Evolutionary conservation across 495 filamentous ascomycete species (phyloP), one percentile per base, ranked within the genome.

Genomic region (Extremus antarcticus): DNA sequence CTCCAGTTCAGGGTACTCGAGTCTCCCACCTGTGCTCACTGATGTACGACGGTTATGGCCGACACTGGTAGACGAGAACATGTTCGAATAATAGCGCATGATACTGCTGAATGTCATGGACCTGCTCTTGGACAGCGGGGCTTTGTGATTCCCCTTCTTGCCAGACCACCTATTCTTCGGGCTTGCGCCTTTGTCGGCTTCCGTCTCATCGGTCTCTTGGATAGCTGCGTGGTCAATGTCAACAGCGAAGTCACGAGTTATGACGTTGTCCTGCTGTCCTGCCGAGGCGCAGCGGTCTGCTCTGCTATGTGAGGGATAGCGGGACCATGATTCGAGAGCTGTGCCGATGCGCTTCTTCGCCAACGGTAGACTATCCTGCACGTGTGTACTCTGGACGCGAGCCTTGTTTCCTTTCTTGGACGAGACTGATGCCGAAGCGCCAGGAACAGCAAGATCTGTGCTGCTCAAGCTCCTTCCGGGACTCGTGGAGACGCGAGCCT

Each of bases 1-100:
- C 29, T 66, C 64, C 21, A 66, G 50, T 38, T 66, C 64, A 2
- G 64, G 64, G 54, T 62, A 54, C 25, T 61, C 58, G 16, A 66
- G 56, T 41, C 47, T 47, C 9, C 62, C 64, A 22, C 61, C 56
- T 21, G 54, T 51, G 19, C 58, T 47, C n/a, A 64, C 47, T 9
- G 58, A 62, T 15, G 43, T 62, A 7, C 64, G 51, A 4, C 59
- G 40, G 38, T 61, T 61, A 41, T 53, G 48, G 17, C 56, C 38
- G 20, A 16, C 3, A 23, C 35, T 32, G 47, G 45, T 41, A 0
- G 32, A 17, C 32, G 47, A 25, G 35, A 61, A 61, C 1, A 62
- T 16, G 25, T 56, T 62, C 2, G 59, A 58, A 39, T 58, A 62
- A 41, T 58, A 58, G 10, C 55, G 53, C 10, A 55, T 23, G 21